Base-by-base conservation (phyloP, 164 flowering plant species). In the Litsea cubeba region DNA sequence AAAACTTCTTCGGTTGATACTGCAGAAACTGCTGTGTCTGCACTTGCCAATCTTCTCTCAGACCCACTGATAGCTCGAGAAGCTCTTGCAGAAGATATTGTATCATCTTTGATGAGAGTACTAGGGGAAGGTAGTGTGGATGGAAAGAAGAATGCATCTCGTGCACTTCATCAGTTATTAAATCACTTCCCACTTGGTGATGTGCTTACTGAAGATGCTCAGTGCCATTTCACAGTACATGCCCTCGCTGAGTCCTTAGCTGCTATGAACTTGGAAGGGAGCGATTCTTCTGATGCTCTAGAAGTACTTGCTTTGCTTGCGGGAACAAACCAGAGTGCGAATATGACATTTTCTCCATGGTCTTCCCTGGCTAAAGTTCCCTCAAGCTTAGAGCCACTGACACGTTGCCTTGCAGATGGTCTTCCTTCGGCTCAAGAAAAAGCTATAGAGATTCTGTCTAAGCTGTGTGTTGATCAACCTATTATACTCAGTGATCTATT, bases 11-110 rank as follows among this genome's bases (percentile, higher is more conserved):
- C 92, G 26, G 82, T 92, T 72, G 90, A 83, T 81, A 80, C 93
- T 71, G 98, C 97, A 40, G 98, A 90, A 78, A 87, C 92, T 84
- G 98, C 98, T 49, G 89, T 94, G 71, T 88, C 93, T 78, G 91
- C 98, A 23, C 75, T 94, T 72, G 98, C 96, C 73, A 94, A 94
- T 84, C 89, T 92, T 78, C 88, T 94, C 50, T 87, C 87, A 24
- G 94, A 92, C 80, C 86, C 91, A n/a, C 85, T 86, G 40, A 79
- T 94, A 73, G 98, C 98, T 76, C 88, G 85, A 63, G 97, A 89
- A 80, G 94, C 97, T 40, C 76, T 91, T 68, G 87, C 81, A 50
- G 98, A 91, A 81, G 98, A 94, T 79, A 83, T 94, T 79, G 93
- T 89, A 67, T 87, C 87, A 18, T 91, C 95, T 77, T 84, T 94